A percentile compares a stretch with the other conserved stretches of the same genome.
Conservation (phyloP, 352 stramenopile genomes). For the Phytopythium litorale region DNA sequence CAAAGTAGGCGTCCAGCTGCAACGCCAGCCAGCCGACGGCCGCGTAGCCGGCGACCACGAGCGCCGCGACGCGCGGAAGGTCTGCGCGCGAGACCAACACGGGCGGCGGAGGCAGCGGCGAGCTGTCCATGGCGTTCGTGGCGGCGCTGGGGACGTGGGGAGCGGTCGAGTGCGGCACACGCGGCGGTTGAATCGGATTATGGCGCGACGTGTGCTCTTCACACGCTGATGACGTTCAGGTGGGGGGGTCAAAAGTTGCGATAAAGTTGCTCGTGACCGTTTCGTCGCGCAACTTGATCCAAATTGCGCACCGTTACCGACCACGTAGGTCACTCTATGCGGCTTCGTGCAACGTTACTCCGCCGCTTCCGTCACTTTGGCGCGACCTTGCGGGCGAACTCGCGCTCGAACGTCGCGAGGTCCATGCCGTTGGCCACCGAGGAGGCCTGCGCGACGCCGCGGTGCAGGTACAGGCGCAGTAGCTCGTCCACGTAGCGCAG, state of each 20-base stretch:
- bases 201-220: not conserved
- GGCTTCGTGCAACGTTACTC: constrained; percentile 9
- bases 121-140: not conserved
- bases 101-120: constrained; percentile 31
- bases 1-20: constrained; percentile 47
- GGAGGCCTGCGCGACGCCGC: constrained; percentile 62
- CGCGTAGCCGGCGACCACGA: constrained; percentile 31
- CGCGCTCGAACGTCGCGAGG: constrained; percentile 43
- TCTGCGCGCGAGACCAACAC: constrained; percentile 54
- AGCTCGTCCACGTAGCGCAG: constrained; percentile 70
- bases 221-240: not conserved
- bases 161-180: not conserved
- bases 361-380: constrained; percentile 5
- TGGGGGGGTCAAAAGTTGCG: not conserved
- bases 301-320: not conserved
- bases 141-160: not conserved
- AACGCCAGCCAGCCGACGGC: constrained; percentile 36
- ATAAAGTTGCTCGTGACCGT: not conserved
- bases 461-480: constrained; percentile 78
- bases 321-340: too few relatives aligned
- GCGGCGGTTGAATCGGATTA: not conserved
- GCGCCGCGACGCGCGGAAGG: constrained; percentile 33
- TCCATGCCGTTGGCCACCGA: constrained; percentile 81
- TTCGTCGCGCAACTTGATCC: not conserved
- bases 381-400: constrained; percentile 16